These are phyloP conservation scores for Colletotrichum magnum DNA, from an alignment of 2,329 filamentous ascomycete species.

Conservation along the genomic window DNA sequence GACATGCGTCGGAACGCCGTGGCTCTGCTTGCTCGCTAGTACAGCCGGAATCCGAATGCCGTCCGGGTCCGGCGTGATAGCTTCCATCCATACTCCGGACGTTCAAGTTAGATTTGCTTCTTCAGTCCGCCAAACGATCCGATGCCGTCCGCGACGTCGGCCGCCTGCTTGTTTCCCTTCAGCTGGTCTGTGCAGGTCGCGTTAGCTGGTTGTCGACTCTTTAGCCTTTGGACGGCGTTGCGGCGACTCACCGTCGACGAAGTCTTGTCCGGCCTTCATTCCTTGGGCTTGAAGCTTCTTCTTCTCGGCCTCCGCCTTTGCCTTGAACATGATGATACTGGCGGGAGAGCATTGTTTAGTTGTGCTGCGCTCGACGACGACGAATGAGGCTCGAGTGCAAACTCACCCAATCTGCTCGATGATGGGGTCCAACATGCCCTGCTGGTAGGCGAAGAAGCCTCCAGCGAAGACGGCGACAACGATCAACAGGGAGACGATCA, in stretches of 20 bases:
- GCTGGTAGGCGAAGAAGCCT: constrained; percentile 53
- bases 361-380: not conserved
- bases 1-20: not conserved
- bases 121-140: constrained; percentile 49
- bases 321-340: constrained; percentile 54
- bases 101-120: constrained; percentile 44
- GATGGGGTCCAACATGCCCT: constrained; percentile 54
- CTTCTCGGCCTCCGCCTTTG: constrained; percentile 56
- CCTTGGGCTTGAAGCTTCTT: constrained; percentile 56
- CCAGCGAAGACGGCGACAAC: constrained; percentile 48
- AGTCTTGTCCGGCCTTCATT: constrained; percentile 55
- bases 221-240: not conserved
- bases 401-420: constrained; percentile 52
- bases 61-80: too few species aligned
- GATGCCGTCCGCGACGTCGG: constrained; percentile 47
- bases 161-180: constrained; percentile 53
- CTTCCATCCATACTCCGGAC: too few species aligned
- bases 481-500: constrained; percentile 47
- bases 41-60: not conserved
- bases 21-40: not conserved
- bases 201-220: not conserved
- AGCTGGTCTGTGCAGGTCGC: constrained; percentile 47
- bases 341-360: constrained; percentile 19
- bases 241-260: constrained; percentile 49
- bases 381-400: not conserved